Percentiles rank a stretch among this genome's conserved stretches.
phyloP scores from a whole-genome alignment of 2,329 filamentous ascomycete genomes.

The Ceratocystis variospora region DNA sequence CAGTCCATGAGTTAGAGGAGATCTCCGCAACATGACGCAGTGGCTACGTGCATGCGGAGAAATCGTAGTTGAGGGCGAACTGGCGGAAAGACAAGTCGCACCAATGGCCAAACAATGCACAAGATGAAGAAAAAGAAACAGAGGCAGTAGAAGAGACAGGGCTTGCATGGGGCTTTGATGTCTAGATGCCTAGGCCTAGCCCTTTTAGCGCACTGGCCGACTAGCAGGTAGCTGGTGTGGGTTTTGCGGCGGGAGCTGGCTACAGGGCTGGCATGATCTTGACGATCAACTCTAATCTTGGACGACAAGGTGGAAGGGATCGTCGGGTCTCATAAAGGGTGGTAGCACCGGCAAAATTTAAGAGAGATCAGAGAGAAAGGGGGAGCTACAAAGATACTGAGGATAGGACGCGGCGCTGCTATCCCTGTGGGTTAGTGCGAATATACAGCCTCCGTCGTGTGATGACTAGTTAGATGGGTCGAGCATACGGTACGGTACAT shows the following conservation, averaged over 20 bases:
- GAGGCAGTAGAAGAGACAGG: no score
- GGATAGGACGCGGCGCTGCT: no score
- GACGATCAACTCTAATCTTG: slow-evolving; percentile 2
- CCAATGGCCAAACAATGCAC: no score
- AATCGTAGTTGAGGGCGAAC: background rate
- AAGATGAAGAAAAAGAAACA: no score
- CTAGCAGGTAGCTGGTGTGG: background rate
- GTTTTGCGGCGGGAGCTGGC: background rate
- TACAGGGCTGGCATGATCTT: background rate
- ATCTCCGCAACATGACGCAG: background rate
- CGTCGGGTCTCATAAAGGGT: background rate
- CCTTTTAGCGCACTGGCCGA: background rate
- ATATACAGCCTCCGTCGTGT: no score
- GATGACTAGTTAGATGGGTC: no score
- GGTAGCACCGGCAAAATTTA: background rate
- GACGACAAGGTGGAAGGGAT: background rate
- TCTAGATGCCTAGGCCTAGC: background rate
- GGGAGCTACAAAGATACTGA: no score
- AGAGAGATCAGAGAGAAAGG: no score
- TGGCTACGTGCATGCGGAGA: background rate
- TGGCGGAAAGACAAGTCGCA: no score
- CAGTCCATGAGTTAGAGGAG: background rate
- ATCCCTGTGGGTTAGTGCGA: no score
- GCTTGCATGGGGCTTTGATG: background rate
- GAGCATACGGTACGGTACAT: no score